phyloP scores from a whole-genome alignment of 2,329 filamentous ascomycete genomes.

The Paecilomyces fulvus region DNA sequence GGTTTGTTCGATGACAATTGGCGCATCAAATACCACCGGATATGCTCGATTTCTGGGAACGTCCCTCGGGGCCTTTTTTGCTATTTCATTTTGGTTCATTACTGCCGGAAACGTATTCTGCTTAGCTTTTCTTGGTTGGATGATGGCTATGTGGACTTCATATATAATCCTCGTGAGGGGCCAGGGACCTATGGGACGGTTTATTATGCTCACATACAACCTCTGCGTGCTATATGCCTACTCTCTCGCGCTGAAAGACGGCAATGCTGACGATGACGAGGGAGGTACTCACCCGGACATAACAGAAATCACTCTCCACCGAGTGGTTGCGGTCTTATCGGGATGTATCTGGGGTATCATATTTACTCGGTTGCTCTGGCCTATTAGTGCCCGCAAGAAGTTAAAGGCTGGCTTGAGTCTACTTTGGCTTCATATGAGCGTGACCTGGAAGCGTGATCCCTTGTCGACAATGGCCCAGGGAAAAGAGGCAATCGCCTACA shows the following conservation, averaged over 20 bases:
- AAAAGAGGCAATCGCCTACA: conserved; percentile 56
- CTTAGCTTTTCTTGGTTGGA: conserved; percentile 72
- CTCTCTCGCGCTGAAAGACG: conserved; percentile 70
- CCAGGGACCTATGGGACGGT: conserved; percentile 83
- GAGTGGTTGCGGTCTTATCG: conserved; percentile 74
- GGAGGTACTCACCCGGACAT: conserved; percentile 78
- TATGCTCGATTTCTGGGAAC: conserved; percentile 81
- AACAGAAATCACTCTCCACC: conserved; percentile 76
- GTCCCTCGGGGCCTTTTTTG: conserved; percentile 66
- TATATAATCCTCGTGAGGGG: conserved; percentile 79
- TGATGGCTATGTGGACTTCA: conserved; percentile 74
- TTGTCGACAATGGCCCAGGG: conserved; percentile 62
- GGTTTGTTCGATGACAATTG: conserved; percentile 95
- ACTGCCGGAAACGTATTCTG: conserved; percentile 64
- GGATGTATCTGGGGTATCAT: conserved; percentile 91
- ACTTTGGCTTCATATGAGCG: conserved; percentile 87
- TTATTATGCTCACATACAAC: conserved; percentile 93
- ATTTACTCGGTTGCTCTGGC: conserved; percentile 84
- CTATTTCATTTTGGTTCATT: conserved; percentile 69
- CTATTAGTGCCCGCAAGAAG: conserved; percentile 79
- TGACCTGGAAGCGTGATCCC: conserved; percentile 94
- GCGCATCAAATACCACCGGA: conserved; percentile 88
- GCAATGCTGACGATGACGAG: conserved; percentile 76
- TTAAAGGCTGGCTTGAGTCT: conserved; percentile 82
- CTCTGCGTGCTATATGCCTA: conserved; percentile 92